Evolutionary conservation across 163 green algal genomes (phyloP), one percentile per base, ranked within the genome.

Genomic region (Chlamydomonas reinhardtii): DNA sequence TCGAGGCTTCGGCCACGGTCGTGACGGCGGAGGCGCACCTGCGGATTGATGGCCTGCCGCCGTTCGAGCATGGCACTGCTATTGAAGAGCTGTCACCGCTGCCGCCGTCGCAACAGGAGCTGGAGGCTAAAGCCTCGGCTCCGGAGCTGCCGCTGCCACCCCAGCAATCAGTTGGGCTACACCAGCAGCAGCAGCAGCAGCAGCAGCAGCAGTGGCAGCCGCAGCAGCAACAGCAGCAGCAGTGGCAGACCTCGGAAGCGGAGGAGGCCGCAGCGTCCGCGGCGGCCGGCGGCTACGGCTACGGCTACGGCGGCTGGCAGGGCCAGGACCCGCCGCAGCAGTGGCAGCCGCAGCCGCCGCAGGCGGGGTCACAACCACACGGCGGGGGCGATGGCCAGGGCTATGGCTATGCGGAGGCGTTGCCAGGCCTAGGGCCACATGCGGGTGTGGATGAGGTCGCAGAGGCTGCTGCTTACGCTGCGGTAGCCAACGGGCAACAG

Each of bases 51-150:
- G 39, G 69, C 17, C 37, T 83, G 29, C 80, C 86, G 74, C 83
- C 88, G 22, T 74, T 69, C 59, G 43, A 74, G 17, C 31, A 74
- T 27, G 62, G 27, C 24, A 35, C 25, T 22, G 68, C 27, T 5
- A 59, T n/a, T 54, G 37, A 65, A 24, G 82, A 83, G 24, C 34
- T 89, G 37, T 76, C 77, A 48, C 16, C 35, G 35, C 87, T 84
- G 59, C 65, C 77, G 39, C 77, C 65, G 17, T n/a, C 62, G 0
- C 62, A 83, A 35, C 27, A 35, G 61, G 77, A 66, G 43, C 15
- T 22, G 22, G 34, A 62, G 48, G 24, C 25, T 66, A 11, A 35
- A 8, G 17, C 22, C 8, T 2, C 22, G 19, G 22, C 59, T 4
- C 59, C 59, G 3, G 59, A 9, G 22, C 14, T 9, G 59, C 20